These are phyloP conservation scores for Ogataea methanolica DNA, from an alignment of 805 yeast species.

Conservation along the genomic window DNA sequence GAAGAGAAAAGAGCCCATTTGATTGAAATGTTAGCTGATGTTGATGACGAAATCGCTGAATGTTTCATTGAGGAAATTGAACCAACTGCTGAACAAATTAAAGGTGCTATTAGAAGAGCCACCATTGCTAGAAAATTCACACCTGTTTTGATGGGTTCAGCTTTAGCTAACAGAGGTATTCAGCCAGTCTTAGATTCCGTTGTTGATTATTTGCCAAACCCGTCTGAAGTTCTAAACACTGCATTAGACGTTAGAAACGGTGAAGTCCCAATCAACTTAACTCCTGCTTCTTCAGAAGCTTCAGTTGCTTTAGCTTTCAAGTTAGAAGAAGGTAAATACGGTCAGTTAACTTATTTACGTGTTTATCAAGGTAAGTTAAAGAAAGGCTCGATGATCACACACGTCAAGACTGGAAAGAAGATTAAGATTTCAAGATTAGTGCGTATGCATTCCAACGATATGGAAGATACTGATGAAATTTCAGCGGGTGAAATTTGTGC, in stretches of 20 bases:
- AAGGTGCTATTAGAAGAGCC: constrained; percentile 86
- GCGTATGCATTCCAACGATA: constrained; percentile 97
- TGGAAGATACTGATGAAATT: constrained; percentile 96
- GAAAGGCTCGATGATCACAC: constrained; percentile 85
- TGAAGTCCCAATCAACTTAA: constrained; percentile 66
- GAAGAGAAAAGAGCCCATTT: constrained; percentile 83
- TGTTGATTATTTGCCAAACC: constrained; percentile 92
- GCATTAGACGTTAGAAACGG: constrained; percentile 71
- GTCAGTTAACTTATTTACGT: constrained; percentile 94
- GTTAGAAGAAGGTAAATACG: constrained; percentile 96
- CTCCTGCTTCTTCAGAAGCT: constrained; percentile 70
- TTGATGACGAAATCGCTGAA: constrained; percentile 96
- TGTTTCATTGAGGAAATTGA: constrained; percentile 84
- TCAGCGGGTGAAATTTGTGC: constrained; percentile 99
- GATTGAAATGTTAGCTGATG: constrained; percentile 95
- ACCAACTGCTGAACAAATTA: constrained; percentile 80
- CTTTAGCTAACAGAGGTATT: constrained; percentile 92
- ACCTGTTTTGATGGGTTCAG: constrained; percentile 99
- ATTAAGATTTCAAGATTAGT: constrained; percentile 91
- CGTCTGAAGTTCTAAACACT: constrained; percentile 85
- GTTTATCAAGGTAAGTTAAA: constrained; percentile 94
- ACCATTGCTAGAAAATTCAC: constrained; percentile 95
- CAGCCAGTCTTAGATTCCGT: constrained; percentile 96
- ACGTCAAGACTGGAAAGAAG: constrained; percentile 88
- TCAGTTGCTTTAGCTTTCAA: constrained; percentile 98